Percentiles rank a stretch among this genome's conserved stretches.
phyloP scores from a whole-genome alignment of 768 basidiomycete genomes.

The Pisolithus tinctorius region DNA sequence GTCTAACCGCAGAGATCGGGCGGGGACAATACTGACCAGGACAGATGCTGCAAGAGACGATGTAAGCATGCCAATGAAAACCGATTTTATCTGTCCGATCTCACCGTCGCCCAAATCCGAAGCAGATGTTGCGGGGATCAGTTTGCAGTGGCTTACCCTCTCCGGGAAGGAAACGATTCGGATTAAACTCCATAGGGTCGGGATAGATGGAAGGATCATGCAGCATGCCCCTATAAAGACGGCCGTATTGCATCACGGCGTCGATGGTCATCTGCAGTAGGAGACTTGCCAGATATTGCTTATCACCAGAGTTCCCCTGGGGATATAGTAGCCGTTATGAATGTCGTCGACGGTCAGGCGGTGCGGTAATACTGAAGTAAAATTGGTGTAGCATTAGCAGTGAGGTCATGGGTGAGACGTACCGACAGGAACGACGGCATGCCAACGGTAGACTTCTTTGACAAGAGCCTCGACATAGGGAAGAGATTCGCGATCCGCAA shows the following conservation, averaged over 20 bases:
- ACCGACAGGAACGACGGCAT: background rate
- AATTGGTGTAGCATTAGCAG: conserved; percentile 42
- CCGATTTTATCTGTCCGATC: conserved; percentile 18
- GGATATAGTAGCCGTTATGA: conserved; percentile 7
- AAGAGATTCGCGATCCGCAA: conserved; percentile 12
- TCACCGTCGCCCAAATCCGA: conserved; percentile 43
- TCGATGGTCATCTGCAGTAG: conserved; percentile 4
- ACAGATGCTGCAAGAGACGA: background rate
- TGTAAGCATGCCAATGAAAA: conserved; percentile 39
- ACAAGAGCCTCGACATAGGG: conserved; percentile 14
- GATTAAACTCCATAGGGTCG: conserved; percentile 30
- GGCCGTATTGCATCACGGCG: conserved; percentile 12
- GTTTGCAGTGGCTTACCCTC: conserved; percentile 23
- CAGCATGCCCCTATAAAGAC: conserved; percentile 29
- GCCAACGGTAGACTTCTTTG: conserved; percentile 9
- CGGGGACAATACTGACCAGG: background rate
- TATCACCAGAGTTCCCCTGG: conserved; percentile 3
- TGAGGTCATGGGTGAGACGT: conserved; percentile 12
- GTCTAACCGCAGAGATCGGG: no score
- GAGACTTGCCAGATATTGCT: conserved; percentile 7
- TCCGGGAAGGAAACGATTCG: conserved; percentile 24
- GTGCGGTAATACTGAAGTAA: conserved; percentile 13
- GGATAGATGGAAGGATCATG: conserved; percentile 31
- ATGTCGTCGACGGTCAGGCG: conserved; percentile 3
- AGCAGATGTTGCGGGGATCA: conserved; percentile 37